Conservation (phyloP, 2,329 filamentous ascomycete genomes). For the Venturia nashicola region DNA sequence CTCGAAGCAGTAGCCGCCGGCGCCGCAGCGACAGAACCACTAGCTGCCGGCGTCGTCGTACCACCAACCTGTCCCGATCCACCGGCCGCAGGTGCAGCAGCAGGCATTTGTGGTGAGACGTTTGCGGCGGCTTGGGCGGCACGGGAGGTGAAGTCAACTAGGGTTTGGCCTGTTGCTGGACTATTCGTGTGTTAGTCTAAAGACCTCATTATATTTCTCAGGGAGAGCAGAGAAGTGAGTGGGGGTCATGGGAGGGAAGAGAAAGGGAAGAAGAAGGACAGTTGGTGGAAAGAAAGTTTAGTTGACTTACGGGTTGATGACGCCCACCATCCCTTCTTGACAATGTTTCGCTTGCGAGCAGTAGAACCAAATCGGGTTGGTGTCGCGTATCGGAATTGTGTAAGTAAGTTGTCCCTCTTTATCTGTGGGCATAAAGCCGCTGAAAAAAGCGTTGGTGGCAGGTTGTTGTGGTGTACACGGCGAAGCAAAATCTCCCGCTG, state of each 20-base stretch:
- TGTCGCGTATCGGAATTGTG: conserved; percentile 56
- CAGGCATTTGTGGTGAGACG: neutral
- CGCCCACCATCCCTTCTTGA: conserved; percentile 61
- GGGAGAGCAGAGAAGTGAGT: neutral
- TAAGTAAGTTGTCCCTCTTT: conserved; percentile 46
- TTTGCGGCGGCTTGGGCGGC: conserved; percentile 4
- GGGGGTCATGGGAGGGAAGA: neutral
- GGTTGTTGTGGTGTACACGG: conserved; percentile 48
- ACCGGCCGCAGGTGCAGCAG: neutral
- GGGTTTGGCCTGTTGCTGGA: conserved; percentile 7
- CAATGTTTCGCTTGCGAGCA: conserved; percentile 67
- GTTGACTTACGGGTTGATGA: conserved; percentile 57
- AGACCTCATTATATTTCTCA: no score
- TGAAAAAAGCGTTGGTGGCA: conserved; percentile 46
- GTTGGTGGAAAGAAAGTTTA: neutral
- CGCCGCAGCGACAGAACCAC: neutral
- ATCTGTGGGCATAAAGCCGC: conserved; percentile 45
- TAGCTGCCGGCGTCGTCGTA: neutral
- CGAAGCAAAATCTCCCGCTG: conserved; percentile 61
- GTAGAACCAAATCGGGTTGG: conserved; percentile 66
- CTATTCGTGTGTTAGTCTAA: neutral
- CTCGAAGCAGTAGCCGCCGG: neutral
- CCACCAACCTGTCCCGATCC: neutral
- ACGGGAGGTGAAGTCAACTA: neutral
- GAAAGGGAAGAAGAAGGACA: neutral